Percentiles rank a stretch among this genome's conserved stretches.
These are phyloP conservation scores for Globisporangium takayamanum DNA, from an alignment of 352 stramenopile species.

Conservation along the genomic window DNA sequence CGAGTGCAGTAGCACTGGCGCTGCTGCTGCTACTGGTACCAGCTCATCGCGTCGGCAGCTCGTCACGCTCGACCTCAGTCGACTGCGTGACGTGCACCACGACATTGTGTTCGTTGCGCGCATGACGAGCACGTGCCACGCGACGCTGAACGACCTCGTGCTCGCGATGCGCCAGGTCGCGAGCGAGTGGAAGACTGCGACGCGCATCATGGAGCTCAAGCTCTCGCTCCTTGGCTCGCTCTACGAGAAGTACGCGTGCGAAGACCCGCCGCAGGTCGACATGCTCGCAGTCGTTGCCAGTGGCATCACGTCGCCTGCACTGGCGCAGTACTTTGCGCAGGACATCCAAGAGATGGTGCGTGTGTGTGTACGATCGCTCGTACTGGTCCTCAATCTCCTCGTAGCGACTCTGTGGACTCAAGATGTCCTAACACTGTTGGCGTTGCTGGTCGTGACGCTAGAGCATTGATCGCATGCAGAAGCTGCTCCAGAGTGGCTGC, in stretches of 20 bases:
- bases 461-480: slow-evolving; percentile 58
- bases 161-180: slow-evolving; percentile 30
- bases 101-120: slow-evolving; percentile 28
- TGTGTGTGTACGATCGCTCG: neutral
- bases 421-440: neutral
- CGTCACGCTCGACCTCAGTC: slow-evolving; percentile 29
- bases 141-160: slow-evolving; percentile 25
- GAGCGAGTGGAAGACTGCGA: slow-evolving; percentile 75
- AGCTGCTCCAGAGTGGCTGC: slow-evolving; percentile 37
- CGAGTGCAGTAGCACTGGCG: neutral
- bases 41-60: slow-evolving; percentile 16
- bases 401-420: too few relatives aligned
- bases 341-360: slow-evolving; percentile 78
- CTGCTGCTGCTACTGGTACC: neutral
- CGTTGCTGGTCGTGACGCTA: slow-evolving; percentile 8
- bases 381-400: too few relatives aligned
- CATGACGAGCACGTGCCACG: slow-evolving; percentile 20
- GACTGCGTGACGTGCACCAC: slow-evolving; percentile 21
- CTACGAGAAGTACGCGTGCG: slow-evolving; percentile 71
- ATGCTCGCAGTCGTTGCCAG: slow-evolving; percentile 60
- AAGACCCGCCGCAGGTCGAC: slow-evolving; percentile 57
- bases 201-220: slow-evolving; percentile 68
- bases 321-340: slow-evolving; percentile 76
- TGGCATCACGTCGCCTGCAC: slow-evolving; percentile 50
- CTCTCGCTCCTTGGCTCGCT: slow-evolving; percentile 65